Evolutionary conservation across 768 basidiomycete genomes (phyloP).

Genomic region (Leccinum sublutescens): DNA sequence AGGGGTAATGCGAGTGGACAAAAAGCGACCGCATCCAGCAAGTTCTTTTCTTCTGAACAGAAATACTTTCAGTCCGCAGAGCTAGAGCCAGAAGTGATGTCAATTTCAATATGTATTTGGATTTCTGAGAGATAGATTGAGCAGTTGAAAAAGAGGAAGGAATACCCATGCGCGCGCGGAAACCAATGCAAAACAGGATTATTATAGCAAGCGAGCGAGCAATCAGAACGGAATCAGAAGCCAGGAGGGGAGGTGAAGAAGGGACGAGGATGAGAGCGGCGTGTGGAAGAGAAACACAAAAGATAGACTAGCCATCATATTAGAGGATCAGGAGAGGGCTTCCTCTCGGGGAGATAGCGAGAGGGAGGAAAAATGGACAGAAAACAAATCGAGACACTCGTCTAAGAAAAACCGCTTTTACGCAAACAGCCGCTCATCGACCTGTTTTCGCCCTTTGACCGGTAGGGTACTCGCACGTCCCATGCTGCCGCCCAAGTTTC

Average conservation of each 20-base stretch:
- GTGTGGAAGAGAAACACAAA: not conserved
- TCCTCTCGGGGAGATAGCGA: not conserved
- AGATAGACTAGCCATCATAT: slow-evolving; percentile 14
- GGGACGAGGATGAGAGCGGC: not conserved
- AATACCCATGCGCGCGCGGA: not conserved
- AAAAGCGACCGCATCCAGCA: not conserved
- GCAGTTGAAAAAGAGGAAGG: not conserved
- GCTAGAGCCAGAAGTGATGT: not conserved
- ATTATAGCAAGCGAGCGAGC: slow-evolving; percentile 14
- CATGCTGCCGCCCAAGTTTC: slow-evolving; percentile 1
- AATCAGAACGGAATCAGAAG: not conserved
- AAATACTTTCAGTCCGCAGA: not conserved
- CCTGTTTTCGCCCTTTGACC: slow-evolving; percentile 28
- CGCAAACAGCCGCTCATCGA: slow-evolving; percentile 21
- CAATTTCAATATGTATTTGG: not conserved
- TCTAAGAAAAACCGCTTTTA: slow-evolving; percentile 15
- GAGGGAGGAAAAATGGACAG: not conserved
- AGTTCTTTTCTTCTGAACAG: not conserved
- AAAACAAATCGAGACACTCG: not conserved
- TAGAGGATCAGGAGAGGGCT: not conserved
- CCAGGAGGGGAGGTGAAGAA: not conserved
- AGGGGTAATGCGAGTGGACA: not conserved
- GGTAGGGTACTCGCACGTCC: slow-evolving; percentile 28
- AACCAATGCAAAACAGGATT: slow-evolving; percentile 21
- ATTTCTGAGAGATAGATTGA: not conserved